Conservation (phyloP, 2,329 filamentous ascomycete species). For the Botryotinia calthae region DNA sequence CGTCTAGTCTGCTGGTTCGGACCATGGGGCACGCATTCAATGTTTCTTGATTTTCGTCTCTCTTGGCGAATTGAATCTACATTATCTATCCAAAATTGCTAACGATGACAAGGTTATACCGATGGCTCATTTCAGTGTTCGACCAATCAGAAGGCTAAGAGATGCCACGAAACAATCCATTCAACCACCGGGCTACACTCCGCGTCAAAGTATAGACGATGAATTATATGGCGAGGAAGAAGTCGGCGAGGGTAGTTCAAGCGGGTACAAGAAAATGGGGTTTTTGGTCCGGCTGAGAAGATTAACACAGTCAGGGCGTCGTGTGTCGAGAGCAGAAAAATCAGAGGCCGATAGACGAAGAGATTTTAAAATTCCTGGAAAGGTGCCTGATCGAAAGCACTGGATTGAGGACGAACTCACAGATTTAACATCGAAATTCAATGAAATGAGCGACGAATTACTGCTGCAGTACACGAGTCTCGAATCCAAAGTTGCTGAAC, state of each 20-base stretch:
- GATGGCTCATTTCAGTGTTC: slow-evolving; percentile 76
- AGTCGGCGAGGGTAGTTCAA: slow-evolving; percentile 29
- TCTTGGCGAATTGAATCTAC: not conserved
- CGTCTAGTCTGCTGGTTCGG: not conserved
- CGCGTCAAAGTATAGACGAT: slow-evolving; percentile 32
- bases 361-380: slow-evolving; percentile 78
- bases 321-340: slow-evolving; percentile 39
- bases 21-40: not conserved
- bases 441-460: slow-evolving; percentile 42
- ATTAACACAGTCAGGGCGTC: slow-evolving; percentile 29
- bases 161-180: slow-evolving; percentile 38
- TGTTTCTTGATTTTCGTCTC: not conserved
- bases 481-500: slow-evolving; percentile 78
- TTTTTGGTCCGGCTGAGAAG: slow-evolving; percentile 34
- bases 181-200: slow-evolving; percentile 37
- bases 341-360: slow-evolving; percentile 41
- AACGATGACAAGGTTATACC: slow-evolving; percentile 54
- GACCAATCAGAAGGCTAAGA: slow-evolving; percentile 53
- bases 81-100: not conserved
- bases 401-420: slow-evolving; percentile 80
- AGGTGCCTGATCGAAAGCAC: slow-evolving; percentile 73
- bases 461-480: slow-evolving; percentile 81
- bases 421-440: slow-evolving; percentile 47
- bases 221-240: slow-evolving; percentile 26
- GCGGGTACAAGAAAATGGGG: slow-evolving; percentile 37